Evolutionary conservation across 192 early-diverging fungal genomes (phyloP), one percentile per base, ranked within the genome.

Genomic region (Coemansia sp.): DNA sequence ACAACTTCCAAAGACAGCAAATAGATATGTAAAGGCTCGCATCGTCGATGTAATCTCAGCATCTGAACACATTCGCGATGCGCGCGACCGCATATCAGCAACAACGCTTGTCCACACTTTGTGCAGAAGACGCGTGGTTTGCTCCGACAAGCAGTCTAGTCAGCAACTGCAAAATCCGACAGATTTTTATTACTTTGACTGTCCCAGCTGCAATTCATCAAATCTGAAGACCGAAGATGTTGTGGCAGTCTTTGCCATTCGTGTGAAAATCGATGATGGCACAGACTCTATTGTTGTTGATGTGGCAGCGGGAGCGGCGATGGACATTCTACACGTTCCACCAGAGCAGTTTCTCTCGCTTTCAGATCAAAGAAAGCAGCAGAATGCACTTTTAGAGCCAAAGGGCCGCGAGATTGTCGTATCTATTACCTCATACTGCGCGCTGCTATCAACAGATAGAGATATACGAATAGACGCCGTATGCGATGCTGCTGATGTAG

Each of bases 331-430:
- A 50, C 60, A 62, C n/a, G 54, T 66, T 1, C 57, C 69, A 62
- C 66, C 78, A 4, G 29, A 19, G n/a, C 78, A 69, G 63, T 65
- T 80, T 32, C 67, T 80, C 8, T 54, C 61, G 31, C 69, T 80
- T 58, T 66, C 78, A 10, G 52, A 55, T 32, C 14, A 21, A 0
- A 20, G 20, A 29, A 69, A 71, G 31, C 78, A 80, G 63, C 63
- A 68, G 50, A 11, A 32, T 4, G 54, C 56, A 7, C 59, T 80
- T 27, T 32, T 50, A 8, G 54, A 33, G 6, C 64, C 69, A 29
- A 64, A 62, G 11, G 78, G 68, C 30, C 56, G 46, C 20, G 72
- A 74, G 33, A 51, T 75, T 61, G 72, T 74, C 20, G 54, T 71
- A 27, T 74, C 72, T 0, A 24, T 80, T 9, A 65, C 78, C 14